Base-by-base conservation (phyloP, 495 filamentous ascomycete genomes). In the Daldinia childiae region DNA sequence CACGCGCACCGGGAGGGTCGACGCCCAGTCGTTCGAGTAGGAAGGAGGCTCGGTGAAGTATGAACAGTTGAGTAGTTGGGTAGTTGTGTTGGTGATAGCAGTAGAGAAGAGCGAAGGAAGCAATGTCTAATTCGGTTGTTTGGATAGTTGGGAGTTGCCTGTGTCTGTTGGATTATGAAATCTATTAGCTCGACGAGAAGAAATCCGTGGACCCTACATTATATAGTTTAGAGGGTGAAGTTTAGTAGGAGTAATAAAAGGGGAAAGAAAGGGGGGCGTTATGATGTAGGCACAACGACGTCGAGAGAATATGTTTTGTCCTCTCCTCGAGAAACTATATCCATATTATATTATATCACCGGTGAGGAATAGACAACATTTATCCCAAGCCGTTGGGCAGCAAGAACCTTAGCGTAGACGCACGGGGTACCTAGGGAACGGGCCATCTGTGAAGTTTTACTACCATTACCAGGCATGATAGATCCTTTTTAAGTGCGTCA, bases 31-130 rank as follows among this genome's bases (percentile, higher is more conserved):
- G 60, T 14, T 62, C 64, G 30, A 56, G 61, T 6, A 64, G 59
- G 60, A 69, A 66, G 62, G 66, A 69, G 6, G 24, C 52, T 0
- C 51, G 70, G 56, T 68, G 59, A 68, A 7, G 15, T n/a, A 45
- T 43, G 14, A 4, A 4, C 4, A 6, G 11, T 12, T 51, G 24
- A 4, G 7, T 32, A 32, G 27, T 29, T 29, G 27, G 27, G 5
- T 2, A 2, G 24, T 51, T 26, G 9, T 24, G 11, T 29, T 14
- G 34, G 34, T 6, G 34, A 12, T 12, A 12, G 34, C 12, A 12
- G 34, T 36, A 36, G 19, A 56, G 14, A 56, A n/a, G 27, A 56
- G 6, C 24, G 27, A 32, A 15, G 5, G 52, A 14, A 7, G n/a
- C 6, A 17, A 17, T 45, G 41, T 17, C n/a, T 45, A 45, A 45